Base-by-base conservation (phyloP, 2,329 filamentous ascomycete species). In the Fusarium graminum region DNA sequence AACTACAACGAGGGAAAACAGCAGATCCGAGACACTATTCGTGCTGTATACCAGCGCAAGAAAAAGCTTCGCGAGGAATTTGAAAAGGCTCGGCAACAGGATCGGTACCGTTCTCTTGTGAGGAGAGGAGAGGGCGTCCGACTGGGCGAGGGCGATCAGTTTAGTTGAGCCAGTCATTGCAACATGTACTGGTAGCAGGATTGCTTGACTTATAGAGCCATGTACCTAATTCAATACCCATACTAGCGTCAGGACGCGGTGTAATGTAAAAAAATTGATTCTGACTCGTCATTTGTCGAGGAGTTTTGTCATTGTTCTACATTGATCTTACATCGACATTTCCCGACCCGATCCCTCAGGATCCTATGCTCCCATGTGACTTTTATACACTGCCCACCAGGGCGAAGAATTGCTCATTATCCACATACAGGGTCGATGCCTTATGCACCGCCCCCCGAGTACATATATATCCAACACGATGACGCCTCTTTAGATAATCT, bases 11-110 rank as follows among this genome's bases (percentile, higher is more conserved):
- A 97, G 75, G 93, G 94, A 1, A 86, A 87, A 47, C 91, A 92
- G 56, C 88, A 92, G 77, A 92, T 95, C 19, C 89, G 87, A 66
- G 84, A 88, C 22, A 93, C 93, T 3, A 88, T 99, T 0, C 83
- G 90, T 50, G 95, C 93, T 5, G 93, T 99, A 3, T 99, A 97
- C 78, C 92, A 97, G 83, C 85, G 95, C 63, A 97, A 97, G 84
- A 95, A 90, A 81, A 87, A 83, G 75, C 73, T 81, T 59, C 83
- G 93, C 16, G 78, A 90, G 72, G 82, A 87, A 62, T 78, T 75
- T 17, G 85, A 88, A 72, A 74, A 70, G 7, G 74, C 68, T 4
- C 75, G 77, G 43, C 77, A 74, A 64, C 70, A 73, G 39, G 80
- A 81, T 55, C 76, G 77, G 49, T 81, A 80, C 32, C 80, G 85